Percentiles rank a stretch among this genome's conserved stretches.
Evolutionary conservation across 176 grass and related monocot species (phyloP).

Genomic region (Oryza nivara): DNA sequence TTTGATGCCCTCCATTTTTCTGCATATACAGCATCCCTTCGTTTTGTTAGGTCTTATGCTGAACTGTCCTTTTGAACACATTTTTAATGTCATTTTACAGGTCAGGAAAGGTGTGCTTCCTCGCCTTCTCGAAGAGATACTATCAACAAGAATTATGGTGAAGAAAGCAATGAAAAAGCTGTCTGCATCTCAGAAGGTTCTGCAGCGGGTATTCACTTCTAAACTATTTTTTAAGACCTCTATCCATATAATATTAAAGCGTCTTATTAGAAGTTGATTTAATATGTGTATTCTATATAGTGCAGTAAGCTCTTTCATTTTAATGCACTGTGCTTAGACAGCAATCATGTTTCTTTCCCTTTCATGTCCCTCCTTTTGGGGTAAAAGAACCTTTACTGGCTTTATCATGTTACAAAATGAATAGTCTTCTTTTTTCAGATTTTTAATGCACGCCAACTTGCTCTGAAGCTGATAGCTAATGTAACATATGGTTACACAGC

Average conservation of each 20-base stretch:
- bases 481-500: slow-evolving; percentile 98
- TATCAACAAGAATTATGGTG: slow-evolving; percentile 92
- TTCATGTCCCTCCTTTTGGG: slow-evolving; percentile 15
- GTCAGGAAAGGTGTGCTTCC: slow-evolving; percentile 93
- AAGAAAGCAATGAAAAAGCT: slow-evolving; percentile 97
- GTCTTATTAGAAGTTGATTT: slow-evolving; percentile 8
- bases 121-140: slow-evolving; percentile 79
- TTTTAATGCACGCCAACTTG: slow-evolving; percentile 96
- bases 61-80: slow-evolving; percentile 30
- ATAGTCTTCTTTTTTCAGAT: slow-evolving; percentile 59
- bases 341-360: not conserved
- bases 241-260: slow-evolving; percentile 22
- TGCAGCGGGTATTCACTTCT: slow-evolving; percentile 73
- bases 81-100: slow-evolving; percentile 53
- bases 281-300: slow-evolving; percentile 5
- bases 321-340: not conserved
- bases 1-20: not conserved
- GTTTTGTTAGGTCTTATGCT: not conserved
- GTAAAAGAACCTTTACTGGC: too few species aligned
- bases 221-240: slow-evolving; percentile 33
- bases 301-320: slow-evolving; percentile 23
- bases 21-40: slow-evolving; percentile 5
- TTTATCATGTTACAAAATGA: slow-evolving; percentile 14
- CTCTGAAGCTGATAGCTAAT: slow-evolving; percentile 95
- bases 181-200: slow-evolving; percentile 69